Percentiles rank a stretch among this genome's conserved stretches.
phyloP scores from a whole-genome alignment of 805 yeast species.

The Candida pseudofarinosa region DNA sequence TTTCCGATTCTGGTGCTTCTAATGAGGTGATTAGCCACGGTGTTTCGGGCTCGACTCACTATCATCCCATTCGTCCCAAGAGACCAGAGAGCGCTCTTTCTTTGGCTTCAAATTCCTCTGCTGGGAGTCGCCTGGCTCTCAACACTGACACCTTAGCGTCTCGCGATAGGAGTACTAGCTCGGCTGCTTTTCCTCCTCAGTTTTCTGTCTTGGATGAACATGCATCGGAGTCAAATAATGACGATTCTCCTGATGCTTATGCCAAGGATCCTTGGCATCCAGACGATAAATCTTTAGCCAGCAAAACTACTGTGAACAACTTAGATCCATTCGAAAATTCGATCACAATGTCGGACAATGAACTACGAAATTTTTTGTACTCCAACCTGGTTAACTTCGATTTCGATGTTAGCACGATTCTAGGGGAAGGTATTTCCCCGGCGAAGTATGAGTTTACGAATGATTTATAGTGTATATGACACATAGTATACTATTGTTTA shows the following conservation, averaged over 20 bases:
- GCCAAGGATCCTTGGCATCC: background rate
- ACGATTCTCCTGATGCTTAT: background rate
- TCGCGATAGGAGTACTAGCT: conserved; percentile 2
- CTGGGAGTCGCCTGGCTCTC: conserved; percentile 4
- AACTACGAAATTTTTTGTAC: background rate
- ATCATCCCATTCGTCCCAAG: conserved; percentile 25
- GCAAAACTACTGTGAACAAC: background rate
- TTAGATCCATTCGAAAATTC: background rate
- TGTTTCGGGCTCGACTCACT: conserved; percentile 8
- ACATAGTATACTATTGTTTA: background rate
- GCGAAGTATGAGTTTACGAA: background rate
- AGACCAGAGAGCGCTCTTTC: conserved; percentile 41
- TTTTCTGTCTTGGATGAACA: background rate
- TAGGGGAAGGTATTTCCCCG: background rate
- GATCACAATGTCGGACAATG: background rate
- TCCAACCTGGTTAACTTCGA: background rate
- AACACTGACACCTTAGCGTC: background rate
- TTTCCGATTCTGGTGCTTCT: conserved; percentile 1
- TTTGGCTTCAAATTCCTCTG: conserved; percentile 34
- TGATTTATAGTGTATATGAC: background rate
- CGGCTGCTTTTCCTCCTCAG: conserved; percentile 13
- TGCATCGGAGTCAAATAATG: background rate
- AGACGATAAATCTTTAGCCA: background rate
- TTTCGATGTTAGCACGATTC: background rate
- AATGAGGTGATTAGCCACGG: background rate